A percentile compares a stretch with the other conserved stretches of the same genome.
These are phyloP conservation scores for Phytophthora sojae DNA, from an alignment of 352 stramenopile species.

Conservation along the genomic window DNA sequence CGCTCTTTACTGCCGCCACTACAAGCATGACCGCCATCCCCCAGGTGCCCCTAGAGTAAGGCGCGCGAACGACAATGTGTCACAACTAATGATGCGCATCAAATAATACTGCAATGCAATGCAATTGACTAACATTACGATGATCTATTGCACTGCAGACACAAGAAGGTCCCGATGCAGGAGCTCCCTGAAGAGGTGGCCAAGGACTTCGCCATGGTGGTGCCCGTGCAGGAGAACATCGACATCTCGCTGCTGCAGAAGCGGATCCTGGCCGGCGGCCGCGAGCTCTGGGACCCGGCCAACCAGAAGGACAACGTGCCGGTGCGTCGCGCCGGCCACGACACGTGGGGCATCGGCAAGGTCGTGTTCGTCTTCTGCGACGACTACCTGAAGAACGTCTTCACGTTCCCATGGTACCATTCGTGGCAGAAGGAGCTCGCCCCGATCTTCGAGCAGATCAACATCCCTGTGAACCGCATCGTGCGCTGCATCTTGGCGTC, in stretches of 20 bases:
- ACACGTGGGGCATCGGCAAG: slow-evolving; percentile 98
- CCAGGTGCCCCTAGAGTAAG: slow-evolving; percentile 51
- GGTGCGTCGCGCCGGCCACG: slow-evolving; percentile 95
- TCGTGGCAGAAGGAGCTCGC: slow-evolving; percentile 75
- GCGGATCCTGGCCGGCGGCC: slow-evolving; percentile 57
- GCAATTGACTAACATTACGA: not conserved
- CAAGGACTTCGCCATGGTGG: slow-evolving; percentile 53
- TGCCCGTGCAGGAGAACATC: slow-evolving; percentile 66
- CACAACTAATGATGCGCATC: not conserved
- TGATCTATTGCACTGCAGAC: slow-evolving; percentile 36
- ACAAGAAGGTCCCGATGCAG: slow-evolving; percentile 76
- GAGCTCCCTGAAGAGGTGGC: slow-evolving; percentile 58
- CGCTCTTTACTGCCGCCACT: not conserved
- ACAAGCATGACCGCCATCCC: slow-evolving; percentile 38
- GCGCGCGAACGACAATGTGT: not conserved
- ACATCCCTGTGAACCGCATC: slow-evolving; percentile 84
- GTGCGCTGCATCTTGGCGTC: slow-evolving; percentile 96
- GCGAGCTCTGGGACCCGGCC: slow-evolving; percentile 69
- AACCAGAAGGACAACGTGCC: slow-evolving; percentile 90
- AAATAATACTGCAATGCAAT: not conserved
- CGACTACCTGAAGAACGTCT: slow-evolving; percentile 97
- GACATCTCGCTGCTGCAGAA: slow-evolving; percentile 72
- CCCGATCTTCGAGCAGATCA: slow-evolving; percentile 92
- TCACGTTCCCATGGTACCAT: slow-evolving; percentile 96
- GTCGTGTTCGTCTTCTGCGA: slow-evolving; percentile 99